These are phyloP conservation scores for Oenanthe javanica DNA, from an alignment of 140 eudicot genomes.

Conservation along the genomic window DNA sequence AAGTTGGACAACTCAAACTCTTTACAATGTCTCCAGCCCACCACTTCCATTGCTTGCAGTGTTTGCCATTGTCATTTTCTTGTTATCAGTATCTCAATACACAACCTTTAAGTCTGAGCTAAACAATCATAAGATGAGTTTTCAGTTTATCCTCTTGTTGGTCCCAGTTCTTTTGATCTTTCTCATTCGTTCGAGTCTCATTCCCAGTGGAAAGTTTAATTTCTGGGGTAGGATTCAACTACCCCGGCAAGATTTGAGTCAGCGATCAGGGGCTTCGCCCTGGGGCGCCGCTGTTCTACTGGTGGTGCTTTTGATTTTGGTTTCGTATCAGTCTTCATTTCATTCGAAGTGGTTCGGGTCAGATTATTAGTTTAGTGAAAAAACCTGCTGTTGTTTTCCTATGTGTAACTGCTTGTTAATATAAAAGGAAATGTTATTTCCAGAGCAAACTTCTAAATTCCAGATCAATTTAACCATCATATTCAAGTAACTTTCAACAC, in stretches of 20 bases:
- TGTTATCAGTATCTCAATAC: conserved; percentile 45
- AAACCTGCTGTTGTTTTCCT: neutral
- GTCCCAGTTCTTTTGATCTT: conserved; percentile 42
- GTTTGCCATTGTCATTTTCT: conserved; percentile 46
- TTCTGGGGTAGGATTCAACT: conserved; percentile 18
- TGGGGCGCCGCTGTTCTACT: conserved; percentile 33
- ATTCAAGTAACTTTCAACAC: neutral
- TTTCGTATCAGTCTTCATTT: conserved; percentile 33
- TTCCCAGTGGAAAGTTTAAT: conserved; percentile 18
- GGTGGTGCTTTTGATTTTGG: conserved; percentile 31
- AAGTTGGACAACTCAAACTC: conserved; percentile 32
- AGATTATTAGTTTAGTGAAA: neutral
- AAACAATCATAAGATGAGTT: conserved; percentile 13
- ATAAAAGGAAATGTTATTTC: neutral
- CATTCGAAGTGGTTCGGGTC: conserved; percentile 27
- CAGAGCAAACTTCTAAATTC: neutral
- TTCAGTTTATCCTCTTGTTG: conserved; percentile 36
- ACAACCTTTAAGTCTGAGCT: conserved; percentile 37
- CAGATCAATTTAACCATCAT: neutral
- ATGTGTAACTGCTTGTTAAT: neutral
- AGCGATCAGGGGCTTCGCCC: conserved; percentile 23
- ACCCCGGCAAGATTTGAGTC: conserved; percentile 10
- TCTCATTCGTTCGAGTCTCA: conserved; percentile 28
- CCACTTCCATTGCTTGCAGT: conserved; percentile 53
- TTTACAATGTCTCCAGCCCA: conserved; percentile 38